A percentile compares a stretch with the other conserved stretches of the same genome.
Evolutionary conservation across 2,329 filamentous ascomycete genomes (phyloP).

Genomic region (Neonectria coccinea): DNA sequence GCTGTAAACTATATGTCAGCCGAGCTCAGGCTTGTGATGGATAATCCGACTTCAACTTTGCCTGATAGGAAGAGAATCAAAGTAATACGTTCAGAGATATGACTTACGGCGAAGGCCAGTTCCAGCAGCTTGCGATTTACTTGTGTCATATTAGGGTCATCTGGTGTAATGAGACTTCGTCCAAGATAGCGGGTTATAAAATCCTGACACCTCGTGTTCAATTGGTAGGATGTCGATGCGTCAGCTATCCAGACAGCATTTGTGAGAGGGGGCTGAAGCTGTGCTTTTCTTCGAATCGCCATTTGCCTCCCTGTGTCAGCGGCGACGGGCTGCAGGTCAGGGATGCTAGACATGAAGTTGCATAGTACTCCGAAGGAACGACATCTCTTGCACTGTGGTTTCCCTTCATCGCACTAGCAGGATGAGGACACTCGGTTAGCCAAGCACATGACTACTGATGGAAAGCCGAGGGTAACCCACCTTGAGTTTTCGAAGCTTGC

Average conservation of each 20-base stretch:
- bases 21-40: not conserved
- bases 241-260: conserved; percentile 52
- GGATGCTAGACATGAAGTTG: conserved; percentile 53
- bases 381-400: conserved; percentile 58
- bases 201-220: conserved; percentile 55
- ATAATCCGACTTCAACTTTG: not conserved
- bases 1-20: conserved; percentile 38
- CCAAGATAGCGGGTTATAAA: conserved; percentile 56
- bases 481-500: conserved; percentile 63
- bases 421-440: not conserved
- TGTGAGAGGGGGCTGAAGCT: conserved; percentile 40
- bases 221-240: conserved; percentile 48
- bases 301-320: conserved; percentile 39
- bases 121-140: conserved; percentile 54
- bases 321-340: conserved; percentile 53
- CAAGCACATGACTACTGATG: not conserved
- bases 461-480: conserved; percentile 42
- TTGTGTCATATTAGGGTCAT: conserved; percentile 52
- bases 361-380: conserved; percentile 58
- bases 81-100: not conserved
- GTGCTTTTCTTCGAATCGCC: conserved; percentile 29
- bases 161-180: conserved; percentile 51
- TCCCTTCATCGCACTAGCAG: conserved; percentile 59
- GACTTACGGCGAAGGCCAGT: conserved; percentile 54
- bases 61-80: not conserved